These are phyloP conservation scores for Sclerotinia spermophila DNA, from an alignment of 2,329 filamentous ascomycete genomes.

Conservation along the genomic window DNA sequence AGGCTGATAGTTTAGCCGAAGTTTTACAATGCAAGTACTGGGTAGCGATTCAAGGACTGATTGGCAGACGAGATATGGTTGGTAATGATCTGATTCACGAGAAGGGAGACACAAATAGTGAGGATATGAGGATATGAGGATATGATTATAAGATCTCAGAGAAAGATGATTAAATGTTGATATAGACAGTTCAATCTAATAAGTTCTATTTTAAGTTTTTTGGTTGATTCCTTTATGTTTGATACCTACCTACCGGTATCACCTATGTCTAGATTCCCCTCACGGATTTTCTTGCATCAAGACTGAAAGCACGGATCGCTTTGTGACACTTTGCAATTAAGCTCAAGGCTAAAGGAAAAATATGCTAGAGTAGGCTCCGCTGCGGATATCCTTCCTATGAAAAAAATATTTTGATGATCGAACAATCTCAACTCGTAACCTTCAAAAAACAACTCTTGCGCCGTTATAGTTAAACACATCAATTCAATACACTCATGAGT, in stretches of 20 bases:
- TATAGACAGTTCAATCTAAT: not conserved
- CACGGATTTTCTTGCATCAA: not conserved
- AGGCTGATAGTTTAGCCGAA: constrained; percentile 19
- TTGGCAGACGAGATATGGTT: not conserved
- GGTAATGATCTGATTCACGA: not conserved
- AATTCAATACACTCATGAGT: not conserved
- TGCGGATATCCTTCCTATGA: constrained; percentile 2
- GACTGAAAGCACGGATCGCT: not conserved
- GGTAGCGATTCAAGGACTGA: not conserved
- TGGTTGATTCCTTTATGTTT: too few species aligned
- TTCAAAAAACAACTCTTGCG: not conserved
- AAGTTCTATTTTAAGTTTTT: not conserved
- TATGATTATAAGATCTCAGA: not conserved
- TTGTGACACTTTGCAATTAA: not conserved
- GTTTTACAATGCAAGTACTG: not conserved
- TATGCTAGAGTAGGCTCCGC: constrained; percentile 4
- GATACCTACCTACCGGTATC: not conserved
- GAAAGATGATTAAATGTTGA: not conserved
- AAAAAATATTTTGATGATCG: constrained; percentile 14
- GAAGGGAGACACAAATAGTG: not conserved
- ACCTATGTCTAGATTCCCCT: not conserved
- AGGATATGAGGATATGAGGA: too few species aligned
- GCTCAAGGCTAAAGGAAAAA: constrained; percentile 17
- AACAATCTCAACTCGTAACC: not conserved
- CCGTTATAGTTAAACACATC: not conserved